Base-by-base conservation (phyloP, 441 rosid species). In the Rhodomyrtus psidioides region DNA sequence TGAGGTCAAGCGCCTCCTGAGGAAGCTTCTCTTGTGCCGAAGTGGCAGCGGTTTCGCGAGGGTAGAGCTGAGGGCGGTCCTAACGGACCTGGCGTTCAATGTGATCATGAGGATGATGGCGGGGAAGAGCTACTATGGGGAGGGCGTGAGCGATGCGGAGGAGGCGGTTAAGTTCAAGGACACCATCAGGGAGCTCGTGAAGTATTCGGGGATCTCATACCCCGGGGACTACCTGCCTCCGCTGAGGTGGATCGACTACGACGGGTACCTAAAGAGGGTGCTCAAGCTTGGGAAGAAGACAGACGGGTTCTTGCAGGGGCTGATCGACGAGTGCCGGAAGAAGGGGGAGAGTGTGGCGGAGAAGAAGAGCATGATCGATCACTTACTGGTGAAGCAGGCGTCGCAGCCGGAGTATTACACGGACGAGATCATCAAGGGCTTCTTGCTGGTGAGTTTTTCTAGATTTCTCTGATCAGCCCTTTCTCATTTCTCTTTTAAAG, bases 341-440 rank as follows among this genome's bases (percentile, higher is more conserved):
- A 70, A 85, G 87, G 79, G 58, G 53, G n/a, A 16, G 7, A n/a
- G 51, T 23, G 21, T 34, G 46, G 70, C 49, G 79, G 49, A 17
- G 28, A 53, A 51, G 74, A 79, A 85, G 49, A 85, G 58, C 55
- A 44, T 81, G 84, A 81, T 85, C 28, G 87, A 85, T 58, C 84
- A 85, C 82, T 17, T 81, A 13, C 57, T 85, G n/a, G 39, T 5
- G 54, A 17, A 42, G 56, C 76, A 58, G 65, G 76, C 60, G 59
- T 81, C 76, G 12, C 46, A 85, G 9, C 84, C 87, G 16, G 49
- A 39, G 9, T 81, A 85, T 28, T 85, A 44, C 57, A 56, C 84
- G 16, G 84, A 85, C 82, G 56, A 79, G 15, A 79, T 81, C 75
- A 81, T 85, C 84, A 85, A 85, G 27, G 87, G 87, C 9, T 55